phyloP scores from a whole-genome alignment of 345 rosid genomes.

The Salix suchowensis region DNA sequence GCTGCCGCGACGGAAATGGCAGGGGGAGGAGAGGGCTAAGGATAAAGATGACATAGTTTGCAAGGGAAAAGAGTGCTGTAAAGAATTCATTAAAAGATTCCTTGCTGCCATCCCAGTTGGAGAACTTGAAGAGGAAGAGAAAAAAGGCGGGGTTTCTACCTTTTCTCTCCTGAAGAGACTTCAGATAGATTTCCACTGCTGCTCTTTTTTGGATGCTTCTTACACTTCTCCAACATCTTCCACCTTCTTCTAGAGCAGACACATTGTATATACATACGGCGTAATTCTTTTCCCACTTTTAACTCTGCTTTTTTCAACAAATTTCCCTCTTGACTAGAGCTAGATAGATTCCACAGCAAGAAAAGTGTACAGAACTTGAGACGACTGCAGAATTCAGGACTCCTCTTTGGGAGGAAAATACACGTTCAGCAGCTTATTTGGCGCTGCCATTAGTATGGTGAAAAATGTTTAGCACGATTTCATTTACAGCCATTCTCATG shows the following conservation, averaged over 20 bases:
- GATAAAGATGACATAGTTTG: slow-evolving; percentile 31
- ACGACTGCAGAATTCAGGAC: no score
- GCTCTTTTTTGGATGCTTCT: slow-evolving; percentile 1
- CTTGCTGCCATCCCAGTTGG: slow-evolving; percentile 51
- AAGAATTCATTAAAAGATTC: slow-evolving; percentile 62
- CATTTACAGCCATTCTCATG: neutral
- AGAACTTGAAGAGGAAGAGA: slow-evolving; percentile 48
- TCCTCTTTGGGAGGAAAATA: no score
- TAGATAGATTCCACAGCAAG: no score
- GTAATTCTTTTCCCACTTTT: no score
- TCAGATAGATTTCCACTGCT: slow-evolving; percentile 61
- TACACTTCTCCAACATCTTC: slow-evolving; percentile 1
- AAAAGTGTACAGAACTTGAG: no score
- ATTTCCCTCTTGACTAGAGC: no score
- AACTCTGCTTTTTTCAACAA: neutral
- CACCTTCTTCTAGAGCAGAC: neutral
- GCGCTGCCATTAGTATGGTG: no score
- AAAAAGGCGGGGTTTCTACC: slow-evolving; percentile 33
- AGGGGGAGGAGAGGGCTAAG: neutral
- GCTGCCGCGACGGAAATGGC: neutral
- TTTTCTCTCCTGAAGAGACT: slow-evolving; percentile 40
- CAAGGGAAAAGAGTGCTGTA: slow-evolving; percentile 52
- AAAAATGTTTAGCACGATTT: no score
- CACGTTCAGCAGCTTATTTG: no score
- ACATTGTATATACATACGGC: neutral